Evolutionary conservation across 129 eudicot genomes (phyloP).

Genomic region (Apium graveolens): DNA sequence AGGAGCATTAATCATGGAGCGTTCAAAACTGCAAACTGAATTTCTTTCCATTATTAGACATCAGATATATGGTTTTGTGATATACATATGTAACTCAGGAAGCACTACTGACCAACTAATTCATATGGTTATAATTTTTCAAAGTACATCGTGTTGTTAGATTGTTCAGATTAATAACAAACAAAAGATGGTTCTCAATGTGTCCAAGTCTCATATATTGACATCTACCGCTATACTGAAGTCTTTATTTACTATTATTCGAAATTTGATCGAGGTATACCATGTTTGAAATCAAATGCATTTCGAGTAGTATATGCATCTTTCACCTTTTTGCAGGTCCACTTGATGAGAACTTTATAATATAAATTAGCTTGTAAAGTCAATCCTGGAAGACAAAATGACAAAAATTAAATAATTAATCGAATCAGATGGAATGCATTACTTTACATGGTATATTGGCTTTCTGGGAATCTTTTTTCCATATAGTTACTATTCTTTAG

Average conservation of each 20-base stretch:
- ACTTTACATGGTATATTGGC: no score
- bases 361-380: slow-evolving; percentile 88
- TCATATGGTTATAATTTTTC: background rate
- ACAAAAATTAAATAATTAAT: background rate
- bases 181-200: background rate
- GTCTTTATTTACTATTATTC: background rate
- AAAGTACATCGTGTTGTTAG: background rate
- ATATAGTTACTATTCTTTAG: no score
- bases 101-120: background rate
- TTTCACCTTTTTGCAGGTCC: slow-evolving; percentile 97
- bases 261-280: slow-evolving; percentile 24
- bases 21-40: slow-evolving; percentile 68
- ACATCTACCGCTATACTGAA: background rate
- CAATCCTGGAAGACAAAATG: slow-evolving; percentile 43
- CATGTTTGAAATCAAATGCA: slow-evolving; percentile 77
- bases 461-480: no score
- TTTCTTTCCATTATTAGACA: background rate
- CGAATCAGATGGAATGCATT: background rate
- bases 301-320: slow-evolving; percentile 66
- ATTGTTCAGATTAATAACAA: background rate
- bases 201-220: background rate
- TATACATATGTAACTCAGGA: background rate
- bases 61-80: background rate
- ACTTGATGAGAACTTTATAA: slow-evolving; percentile 73
- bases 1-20: slow-evolving; percentile 69